Percentiles rank a stretch among this genome's conserved stretches.
These are phyloP conservation scores for Wickerhamomyces subpelliculosus DNA, from an alignment of 805 yeast genomes.

Conservation along the genomic window DNA sequence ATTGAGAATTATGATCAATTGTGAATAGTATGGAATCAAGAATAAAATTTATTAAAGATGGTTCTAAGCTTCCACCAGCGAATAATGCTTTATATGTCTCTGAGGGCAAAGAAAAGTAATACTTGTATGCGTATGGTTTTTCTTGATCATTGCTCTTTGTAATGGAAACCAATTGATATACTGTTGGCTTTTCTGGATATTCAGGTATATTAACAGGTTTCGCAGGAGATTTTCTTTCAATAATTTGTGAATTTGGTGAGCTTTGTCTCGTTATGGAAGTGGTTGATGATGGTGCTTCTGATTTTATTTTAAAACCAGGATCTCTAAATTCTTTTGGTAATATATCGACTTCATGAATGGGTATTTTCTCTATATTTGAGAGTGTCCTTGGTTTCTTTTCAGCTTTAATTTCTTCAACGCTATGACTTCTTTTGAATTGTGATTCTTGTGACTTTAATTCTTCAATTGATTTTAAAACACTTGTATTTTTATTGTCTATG, in stretches of 20 bases:
- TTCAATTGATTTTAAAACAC: constrained; percentile 25
- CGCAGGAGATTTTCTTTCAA: too few relatives aligned
- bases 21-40: constrained; percentile 31
- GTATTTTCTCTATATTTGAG: constrained; percentile 17
- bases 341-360: constrained; percentile 34
- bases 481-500: constrained; percentile 34
- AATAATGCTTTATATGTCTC: constrained; percentile 27
- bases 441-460: constrained; percentile 25
- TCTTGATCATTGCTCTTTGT: constrained; percentile 20
- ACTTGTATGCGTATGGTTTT: constrained; percentile 28
- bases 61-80: constrained; percentile 39
- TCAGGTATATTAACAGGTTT: constrained; percentile 4
- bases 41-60: constrained; percentile 39
- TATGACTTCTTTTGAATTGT: constrained; percentile 38
- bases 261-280: not conserved
- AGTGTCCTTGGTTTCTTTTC: constrained; percentile 21
- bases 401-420: constrained; percentile 33
- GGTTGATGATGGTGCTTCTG: not conserved
- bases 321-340: constrained; percentile 33
- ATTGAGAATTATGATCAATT: not conserved
- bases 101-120: constrained; percentile 27
- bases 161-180: constrained; percentile 37
- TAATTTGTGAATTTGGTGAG: not conserved
- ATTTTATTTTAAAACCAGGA: constrained; percentile 30
- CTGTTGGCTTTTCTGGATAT: constrained; percentile 43